Percentiles rank a stretch among this genome's conserved stretches.
These are phyloP conservation scores for Phellinidium pouzarii DNA, from an alignment of 1,284 basidiomycete genomes.

Conservation along the genomic window DNA sequence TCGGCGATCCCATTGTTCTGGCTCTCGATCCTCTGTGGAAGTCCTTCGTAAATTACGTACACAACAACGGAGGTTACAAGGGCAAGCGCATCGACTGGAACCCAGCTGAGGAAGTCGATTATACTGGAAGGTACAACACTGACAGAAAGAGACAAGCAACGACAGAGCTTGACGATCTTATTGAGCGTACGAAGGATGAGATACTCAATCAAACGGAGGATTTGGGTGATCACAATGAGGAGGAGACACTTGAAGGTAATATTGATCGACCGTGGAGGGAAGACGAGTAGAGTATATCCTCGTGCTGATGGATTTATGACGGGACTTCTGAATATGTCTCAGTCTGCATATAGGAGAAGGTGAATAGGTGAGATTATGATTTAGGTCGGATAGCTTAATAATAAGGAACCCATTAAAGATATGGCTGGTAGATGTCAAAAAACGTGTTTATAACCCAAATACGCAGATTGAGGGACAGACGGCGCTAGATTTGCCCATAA, in stretches of 20 bases:
- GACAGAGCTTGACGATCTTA: slow-evolving; percentile 18
- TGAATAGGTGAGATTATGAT: too few species aligned
- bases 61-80: slow-evolving; percentile 39
- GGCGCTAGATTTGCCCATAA: too few species aligned
- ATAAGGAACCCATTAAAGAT: too few species aligned
- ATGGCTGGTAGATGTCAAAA: too few species aligned
- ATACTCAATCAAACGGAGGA: background rate
- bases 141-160: slow-evolving; percentile 6
- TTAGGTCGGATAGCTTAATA: too few species aligned
- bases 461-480: too few species aligned
- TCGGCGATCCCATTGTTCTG: slow-evolving; percentile 49
- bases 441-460: too few species aligned
- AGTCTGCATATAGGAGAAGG: too few species aligned
- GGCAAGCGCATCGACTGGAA: slow-evolving; percentile 48
- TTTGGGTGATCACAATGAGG: too few species aligned
- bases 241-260: slow-evolving; percentile 37
- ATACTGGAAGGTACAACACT: slow-evolving; percentile 7
- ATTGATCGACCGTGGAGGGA: slow-evolving; percentile 49
- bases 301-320: too few species aligned
- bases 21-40: slow-evolving; percentile 47
- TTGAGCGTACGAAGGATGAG: slow-evolving; percentile 10
- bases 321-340: too few species aligned
- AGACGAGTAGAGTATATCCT: too few species aligned
- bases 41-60: slow-evolving; percentile 45
- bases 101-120: slow-evolving; percentile 29